Evolutionary conservation across 2,329 filamentous ascomycete species (phyloP).

Genomic region (Berkeleyomyces basicola): DNA sequence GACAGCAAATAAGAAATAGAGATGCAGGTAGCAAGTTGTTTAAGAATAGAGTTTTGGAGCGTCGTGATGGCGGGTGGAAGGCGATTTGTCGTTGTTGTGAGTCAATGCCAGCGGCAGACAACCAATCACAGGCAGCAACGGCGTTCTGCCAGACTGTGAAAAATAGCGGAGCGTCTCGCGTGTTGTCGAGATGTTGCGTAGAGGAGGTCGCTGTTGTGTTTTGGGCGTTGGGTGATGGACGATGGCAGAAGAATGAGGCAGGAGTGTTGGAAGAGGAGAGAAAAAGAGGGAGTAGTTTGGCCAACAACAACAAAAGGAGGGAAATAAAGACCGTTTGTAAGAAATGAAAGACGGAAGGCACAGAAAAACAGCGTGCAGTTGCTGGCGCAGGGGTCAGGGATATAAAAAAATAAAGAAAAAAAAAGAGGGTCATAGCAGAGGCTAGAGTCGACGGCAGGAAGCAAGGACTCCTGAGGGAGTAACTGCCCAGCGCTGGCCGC

Average conservation of each 20-base stretch:
- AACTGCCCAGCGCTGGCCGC: neutral
- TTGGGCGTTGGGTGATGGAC: too few relatives aligned
- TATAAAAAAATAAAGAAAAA: neutral
- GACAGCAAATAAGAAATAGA: too few relatives aligned
- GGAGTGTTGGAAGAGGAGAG: neutral
- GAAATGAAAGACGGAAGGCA: neutral
- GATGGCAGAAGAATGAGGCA: neutral
- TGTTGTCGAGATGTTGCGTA: too few relatives aligned
- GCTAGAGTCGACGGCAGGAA: neutral
- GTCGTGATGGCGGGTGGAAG: too few relatives aligned
- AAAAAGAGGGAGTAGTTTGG: neutral
- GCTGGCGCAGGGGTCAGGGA: neutral
- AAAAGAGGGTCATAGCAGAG: neutral
- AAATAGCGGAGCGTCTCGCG: too few relatives aligned
- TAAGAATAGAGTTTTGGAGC: too few relatives aligned
- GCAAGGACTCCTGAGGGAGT: neutral
- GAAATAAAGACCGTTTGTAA: neutral
- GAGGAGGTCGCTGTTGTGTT: too few relatives aligned
- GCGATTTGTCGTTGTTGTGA: too few relatives aligned
- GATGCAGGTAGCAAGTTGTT: too few relatives aligned
- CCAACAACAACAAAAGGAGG: constrained; percentile 3
- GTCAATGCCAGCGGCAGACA: too few relatives aligned
- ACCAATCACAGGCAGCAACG: too few relatives aligned
- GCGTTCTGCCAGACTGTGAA: too few relatives aligned
- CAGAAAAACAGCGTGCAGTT: neutral